Evolutionary conservation across 2,329 filamentous ascomycete species (phyloP), one percentile per base, ranked within the genome.

Genomic region (Diaporthe ilicicola): DNA sequence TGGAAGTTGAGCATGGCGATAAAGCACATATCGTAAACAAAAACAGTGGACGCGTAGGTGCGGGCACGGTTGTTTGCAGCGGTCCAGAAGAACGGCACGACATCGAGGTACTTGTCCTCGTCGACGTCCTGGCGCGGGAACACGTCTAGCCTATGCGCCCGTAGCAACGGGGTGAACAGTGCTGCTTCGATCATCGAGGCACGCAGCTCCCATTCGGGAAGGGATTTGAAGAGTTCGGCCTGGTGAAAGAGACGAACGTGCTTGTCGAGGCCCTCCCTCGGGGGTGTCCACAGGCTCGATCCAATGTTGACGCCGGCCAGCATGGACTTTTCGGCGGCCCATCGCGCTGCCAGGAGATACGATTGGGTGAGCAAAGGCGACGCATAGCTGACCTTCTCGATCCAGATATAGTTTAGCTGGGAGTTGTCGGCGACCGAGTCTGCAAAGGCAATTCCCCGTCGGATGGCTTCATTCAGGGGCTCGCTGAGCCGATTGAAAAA

Each of bases 351-450:
- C 2, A 65, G 46, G 1, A 24, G 5, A 29, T 65, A 65, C 2
- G 61, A 24, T 17, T 42, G n/a, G 17, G 61, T 27, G 3, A 65
- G 3, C 1, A 37, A 6, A 5, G 46, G n/a, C 0, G 46, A 65
- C 1, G 61, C 12, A 15, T 65, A 65, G 29, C 32, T 65, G 4
- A 65, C 61, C 27, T 65, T 65, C 32, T 65, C 46, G 29, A 65
- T 53, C 61, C 61, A 65, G 4, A 50, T 2, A 9, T 50, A 15
- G 13, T 50, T 12, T 5, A 24, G 46, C 10, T 13, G 37, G 13
- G 37, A 3, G 8, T 39, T 10, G 13, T 39, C 37, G 6, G 6
- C 13, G 6, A 13, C 13, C 37, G 37, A 39, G 13, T 39, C 37
- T 13, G 37, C 10, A 39, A 39, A 39, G 9, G 37, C 37, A 13